These are phyloP conservation scores for Aspergillus sergii DNA, from an alignment of 2,329 filamentous ascomycete species.

Conservation along the genomic window DNA sequence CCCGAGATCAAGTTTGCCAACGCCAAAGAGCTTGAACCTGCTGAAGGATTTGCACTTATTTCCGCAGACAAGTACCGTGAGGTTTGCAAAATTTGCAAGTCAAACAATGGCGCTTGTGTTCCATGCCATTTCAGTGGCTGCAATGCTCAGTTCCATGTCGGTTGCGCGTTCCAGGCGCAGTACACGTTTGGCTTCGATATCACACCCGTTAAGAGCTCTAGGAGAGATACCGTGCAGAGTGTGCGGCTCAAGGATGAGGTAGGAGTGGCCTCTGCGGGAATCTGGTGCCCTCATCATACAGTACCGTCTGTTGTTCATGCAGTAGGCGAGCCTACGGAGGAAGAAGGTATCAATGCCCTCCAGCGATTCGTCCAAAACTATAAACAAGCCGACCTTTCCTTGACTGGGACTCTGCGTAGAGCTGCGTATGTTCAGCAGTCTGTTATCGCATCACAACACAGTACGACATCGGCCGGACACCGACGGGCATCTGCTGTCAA, in stretches of 20 bases:
- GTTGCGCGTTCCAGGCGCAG: slow-evolving; percentile 82
- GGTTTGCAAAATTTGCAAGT: slow-evolving; percentile 81
- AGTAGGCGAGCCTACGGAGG: slow-evolving; percentile 74
- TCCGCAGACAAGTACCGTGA: slow-evolving; percentile 72
- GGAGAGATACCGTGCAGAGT: slow-evolving; percentile 77
- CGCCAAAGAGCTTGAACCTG: slow-evolving; percentile 77
- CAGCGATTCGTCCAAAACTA: slow-evolving; percentile 86
- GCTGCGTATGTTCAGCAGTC: slow-evolving; percentile 67
- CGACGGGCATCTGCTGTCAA: slow-evolving; percentile 61
- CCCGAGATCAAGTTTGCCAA: slow-evolving; percentile 92
- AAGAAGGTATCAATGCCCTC: slow-evolving; percentile 74
- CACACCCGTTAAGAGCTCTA: slow-evolving; percentile 82
- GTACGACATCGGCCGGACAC: slow-evolving; percentile 40
- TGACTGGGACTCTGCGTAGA: slow-evolving; percentile 92
- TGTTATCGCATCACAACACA: slow-evolving; percentile 36
- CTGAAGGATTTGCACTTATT: slow-evolving; percentile 87
- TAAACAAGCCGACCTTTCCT: slow-evolving; percentile 88
- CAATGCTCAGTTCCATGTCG: slow-evolving; percentile 72
- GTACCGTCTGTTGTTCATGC: slow-evolving; percentile 73
- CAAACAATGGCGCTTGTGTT: slow-evolving; percentile 74
- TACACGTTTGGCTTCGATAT: slow-evolving; percentile 90
- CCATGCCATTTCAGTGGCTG: slow-evolving; percentile 66
- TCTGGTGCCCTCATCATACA: slow-evolving; percentile 92
- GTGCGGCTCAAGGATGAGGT: slow-evolving; percentile 79
- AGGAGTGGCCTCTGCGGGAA: slow-evolving; percentile 78